phyloP scores from a whole-genome alignment of 352 stramenopile species.

The Proteromonas lacertae region DNA sequence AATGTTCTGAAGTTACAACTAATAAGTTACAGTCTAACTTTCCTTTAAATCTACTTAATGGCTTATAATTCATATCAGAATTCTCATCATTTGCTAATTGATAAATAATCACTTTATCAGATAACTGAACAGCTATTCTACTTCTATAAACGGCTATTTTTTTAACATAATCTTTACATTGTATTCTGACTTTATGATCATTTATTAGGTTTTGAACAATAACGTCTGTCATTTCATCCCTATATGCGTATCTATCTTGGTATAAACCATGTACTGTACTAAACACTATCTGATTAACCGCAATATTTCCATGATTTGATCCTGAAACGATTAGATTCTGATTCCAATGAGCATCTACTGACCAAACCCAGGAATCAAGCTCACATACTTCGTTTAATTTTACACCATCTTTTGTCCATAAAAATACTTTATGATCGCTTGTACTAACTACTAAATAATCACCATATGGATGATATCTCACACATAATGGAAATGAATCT shows the following conservation, averaged over 20 bases:
- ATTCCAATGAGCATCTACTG: constrained; percentile 31
- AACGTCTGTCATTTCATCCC: constrained; percentile 65
- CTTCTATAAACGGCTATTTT: constrained; percentile 63
- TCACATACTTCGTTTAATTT: constrained; percentile 19
- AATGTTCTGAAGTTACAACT: constrained; percentile 45
- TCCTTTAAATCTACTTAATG: constrained; percentile 16
- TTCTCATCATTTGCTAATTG: constrained; percentile 26
- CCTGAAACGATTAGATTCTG: constrained; percentile 28
- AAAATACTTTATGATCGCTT: not conserved
- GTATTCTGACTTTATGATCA: constrained; percentile 66
- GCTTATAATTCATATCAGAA: constrained; percentile 61
- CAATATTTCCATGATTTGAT: constrained; percentile 37
- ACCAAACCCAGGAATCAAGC: constrained; percentile 55
- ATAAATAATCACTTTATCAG: constrained; percentile 56
- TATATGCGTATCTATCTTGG: constrained; percentile 58
- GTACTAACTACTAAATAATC: not conserved
- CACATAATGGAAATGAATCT: too few relatives aligned
- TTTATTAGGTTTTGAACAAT: constrained; percentile 71
- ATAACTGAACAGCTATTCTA: constrained; percentile 54
- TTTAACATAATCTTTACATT: constrained; percentile 63
- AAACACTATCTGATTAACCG: constrained; percentile 44
- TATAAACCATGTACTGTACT: constrained; percentile 51
- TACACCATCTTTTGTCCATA: constrained; percentile 10
- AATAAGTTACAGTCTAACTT: constrained; percentile 25
- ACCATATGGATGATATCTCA: too few relatives aligned